Percentiles rank a stretch among this genome's conserved stretches.
Conservation (phyloP, 495 filamentous ascomycete species). For the Hyaloscypha hepaticicola region DNA sequence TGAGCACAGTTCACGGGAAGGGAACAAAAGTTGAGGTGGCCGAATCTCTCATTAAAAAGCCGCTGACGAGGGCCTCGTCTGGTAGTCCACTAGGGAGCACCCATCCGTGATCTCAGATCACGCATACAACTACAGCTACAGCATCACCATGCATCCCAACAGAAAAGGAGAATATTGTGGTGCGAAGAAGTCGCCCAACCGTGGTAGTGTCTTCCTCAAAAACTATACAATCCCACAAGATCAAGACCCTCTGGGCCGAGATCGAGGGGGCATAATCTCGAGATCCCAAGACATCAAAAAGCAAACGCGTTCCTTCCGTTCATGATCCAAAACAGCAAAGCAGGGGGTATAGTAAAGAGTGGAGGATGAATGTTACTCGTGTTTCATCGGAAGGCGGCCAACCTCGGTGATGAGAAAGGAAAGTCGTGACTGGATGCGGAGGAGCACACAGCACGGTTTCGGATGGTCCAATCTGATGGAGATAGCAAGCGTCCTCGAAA, state of each 20-base stretch:
- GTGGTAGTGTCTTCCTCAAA: slow-evolving; percentile 18
- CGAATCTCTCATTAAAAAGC: slow-evolving; percentile 35
- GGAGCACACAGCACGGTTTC: slow-evolving; percentile 25
- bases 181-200: slow-evolving; percentile 31
- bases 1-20: no score
- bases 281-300: slow-evolving; percentile 25
- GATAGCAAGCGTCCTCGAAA: slow-evolving; percentile 29
- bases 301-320: slow-evolving; percentile 30
- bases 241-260: background rate
- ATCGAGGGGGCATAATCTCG: slow-evolving; percentile 3
- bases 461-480: slow-evolving; percentile 36
- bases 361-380: slow-evolving; percentile 31
- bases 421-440: slow-evolving; percentile 25
- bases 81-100: slow-evolving; percentile 30
- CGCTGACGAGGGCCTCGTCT: slow-evolving; percentile 29
- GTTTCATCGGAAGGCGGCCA: slow-evolving; percentile 34
- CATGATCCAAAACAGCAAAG: slow-evolving; percentile 29
- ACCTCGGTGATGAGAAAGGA: slow-evolving; percentile 32
- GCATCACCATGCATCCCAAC: slow-evolving; percentile 35
- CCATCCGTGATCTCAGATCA: slow-evolving; percentile 31
- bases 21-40: slow-evolving; percentile 30
- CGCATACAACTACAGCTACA: slow-evolving; percentile 31
- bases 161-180: slow-evolving; percentile 32
- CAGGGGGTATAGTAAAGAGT: slow-evolving; percentile 35
- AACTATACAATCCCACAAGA: background rate